These are phyloP conservation scores for Colletotrichum musicola DNA, from an alignment of 2,329 filamentous ascomycete genomes.

Conservation along the genomic window DNA sequence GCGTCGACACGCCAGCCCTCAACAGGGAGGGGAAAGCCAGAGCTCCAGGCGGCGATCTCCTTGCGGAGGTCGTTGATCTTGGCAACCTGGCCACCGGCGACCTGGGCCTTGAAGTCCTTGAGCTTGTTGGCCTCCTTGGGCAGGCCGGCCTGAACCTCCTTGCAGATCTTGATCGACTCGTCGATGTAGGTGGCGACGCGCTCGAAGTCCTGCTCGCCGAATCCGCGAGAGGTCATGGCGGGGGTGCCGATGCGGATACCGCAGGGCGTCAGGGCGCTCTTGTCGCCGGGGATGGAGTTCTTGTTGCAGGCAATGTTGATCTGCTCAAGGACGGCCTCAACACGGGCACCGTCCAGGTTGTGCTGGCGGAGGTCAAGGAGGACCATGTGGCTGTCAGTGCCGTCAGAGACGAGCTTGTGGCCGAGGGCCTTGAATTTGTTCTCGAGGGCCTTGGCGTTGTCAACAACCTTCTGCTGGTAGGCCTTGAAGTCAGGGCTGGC, in stretches of 20 bases:
- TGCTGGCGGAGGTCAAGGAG: conserved; percentile 92
- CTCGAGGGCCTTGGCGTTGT: conserved; percentile 94
- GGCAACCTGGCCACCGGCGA: conserved; percentile 79
- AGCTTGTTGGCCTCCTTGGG: conserved; percentile 99
- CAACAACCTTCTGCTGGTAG: conserved; percentile 92
- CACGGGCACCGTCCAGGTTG: conserved; percentile 90
- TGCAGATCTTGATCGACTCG: conserved; percentile 87
- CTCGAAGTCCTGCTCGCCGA: conserved; percentile 92
- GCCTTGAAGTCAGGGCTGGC: conserved; percentile 89
- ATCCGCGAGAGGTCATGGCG: conserved; percentile 96
- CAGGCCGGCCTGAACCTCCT: conserved; percentile 84
- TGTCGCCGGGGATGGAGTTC: conserved; percentile 98
- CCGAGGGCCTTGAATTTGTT: conserved; percentile 85
- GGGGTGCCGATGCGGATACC: conserved; percentile 97
- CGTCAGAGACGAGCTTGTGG: conserved; percentile 94
- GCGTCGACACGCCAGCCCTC: conserved; percentile 76
- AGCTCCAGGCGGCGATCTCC: conserved; percentile 91
- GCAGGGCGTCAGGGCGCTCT: conserved; percentile 92
- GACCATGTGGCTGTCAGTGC: conserved; percentile 98
- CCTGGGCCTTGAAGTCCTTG: conserved; percentile 98
- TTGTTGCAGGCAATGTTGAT: conserved; percentile 99
- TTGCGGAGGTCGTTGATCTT: conserved; percentile 89
- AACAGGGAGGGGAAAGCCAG: conserved; percentile 91
- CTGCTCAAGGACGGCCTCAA: conserved; percentile 95
- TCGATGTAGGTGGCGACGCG: conserved; percentile 92